Conservation (phyloP, 768 basidiomycete species). For the Lentinus brumalis region DNA sequence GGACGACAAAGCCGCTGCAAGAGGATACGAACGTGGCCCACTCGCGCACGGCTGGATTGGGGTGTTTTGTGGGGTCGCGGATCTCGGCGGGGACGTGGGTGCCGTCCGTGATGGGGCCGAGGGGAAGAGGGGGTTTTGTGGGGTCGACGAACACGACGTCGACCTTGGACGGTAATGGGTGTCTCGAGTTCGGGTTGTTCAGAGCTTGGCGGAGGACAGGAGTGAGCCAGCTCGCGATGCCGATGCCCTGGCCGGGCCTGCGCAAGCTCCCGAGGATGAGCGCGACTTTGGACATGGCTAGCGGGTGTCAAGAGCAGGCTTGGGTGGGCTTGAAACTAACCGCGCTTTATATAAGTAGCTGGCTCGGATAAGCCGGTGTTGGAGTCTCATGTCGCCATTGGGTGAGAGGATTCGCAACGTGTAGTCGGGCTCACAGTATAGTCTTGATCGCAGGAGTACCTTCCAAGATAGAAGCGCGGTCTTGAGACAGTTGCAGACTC, state of each 20-base stretch:
- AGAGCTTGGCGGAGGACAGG: slow-evolving; percentile 18
- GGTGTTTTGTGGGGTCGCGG: slow-evolving; percentile 29
- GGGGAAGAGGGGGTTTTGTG: slow-evolving; percentile 28
- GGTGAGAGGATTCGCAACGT: background rate
- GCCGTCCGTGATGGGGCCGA: slow-evolving; percentile 32
- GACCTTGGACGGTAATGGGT: background rate
- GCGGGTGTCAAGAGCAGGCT: background rate
- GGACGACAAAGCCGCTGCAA: slow-evolving; percentile 36
- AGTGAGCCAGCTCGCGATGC: slow-evolving; percentile 28
- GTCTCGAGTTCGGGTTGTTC: slow-evolving; percentile 5
- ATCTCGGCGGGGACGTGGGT: slow-evolving; percentile 30
- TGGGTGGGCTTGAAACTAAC: background rate
- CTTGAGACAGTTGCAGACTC: background rate
- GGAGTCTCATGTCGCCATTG: background rate
- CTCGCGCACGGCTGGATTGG: slow-evolving; percentile 29
- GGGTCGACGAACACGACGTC: slow-evolving; percentile 30
- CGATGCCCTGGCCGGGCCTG: slow-evolving; percentile 24
- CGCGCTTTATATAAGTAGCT: background rate
- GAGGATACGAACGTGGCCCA: slow-evolving; percentile 34
- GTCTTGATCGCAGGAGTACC: background rate
- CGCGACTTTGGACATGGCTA: slow-evolving; percentile 24
- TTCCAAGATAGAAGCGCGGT: background rate
- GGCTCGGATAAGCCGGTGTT: background rate
- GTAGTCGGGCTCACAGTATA: background rate
- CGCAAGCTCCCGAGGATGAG: slow-evolving; percentile 30